phyloP scores from a whole-genome alignment of 2,329 filamentous ascomycete genomes.

The Cyphellophora attinorum region DNA sequence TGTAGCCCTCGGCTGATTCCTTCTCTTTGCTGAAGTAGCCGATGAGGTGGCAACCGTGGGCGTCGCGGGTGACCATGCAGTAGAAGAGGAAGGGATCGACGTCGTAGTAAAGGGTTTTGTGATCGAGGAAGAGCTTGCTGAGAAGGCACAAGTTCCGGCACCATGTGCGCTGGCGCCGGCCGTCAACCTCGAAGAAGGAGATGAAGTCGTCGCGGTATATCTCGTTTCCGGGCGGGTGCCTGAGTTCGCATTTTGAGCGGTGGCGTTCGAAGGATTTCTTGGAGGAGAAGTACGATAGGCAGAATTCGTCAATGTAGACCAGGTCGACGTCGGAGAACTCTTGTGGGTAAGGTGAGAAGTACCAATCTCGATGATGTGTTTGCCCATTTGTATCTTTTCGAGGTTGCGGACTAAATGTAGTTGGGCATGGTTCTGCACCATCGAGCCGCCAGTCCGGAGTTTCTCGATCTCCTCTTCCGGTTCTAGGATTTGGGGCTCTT shows the following conservation, averaged over 20 bases:
- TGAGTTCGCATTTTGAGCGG: conserved; percentile 76
- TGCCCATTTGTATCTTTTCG: conserved; percentile 86
- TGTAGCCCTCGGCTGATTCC: conserved; percentile 92
- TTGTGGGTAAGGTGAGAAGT: conserved; percentile 94
- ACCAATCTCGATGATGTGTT: conserved; percentile 90
- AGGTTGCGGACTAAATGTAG: conserved; percentile 94
- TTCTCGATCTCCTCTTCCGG: conserved; percentile 76
- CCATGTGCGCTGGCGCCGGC: conserved; percentile 94
- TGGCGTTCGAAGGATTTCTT: conserved; percentile 75
- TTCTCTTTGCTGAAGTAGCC: conserved; percentile 99
- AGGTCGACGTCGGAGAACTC: conserved; percentile 79
- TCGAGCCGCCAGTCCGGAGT: conserved; percentile 83
- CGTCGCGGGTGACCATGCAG: conserved; percentile 88
- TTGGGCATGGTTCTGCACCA: conserved; percentile 98
- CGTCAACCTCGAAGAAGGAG: conserved; percentile 96
- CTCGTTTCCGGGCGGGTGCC: conserved; percentile 93
- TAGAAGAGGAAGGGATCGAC: conserved; percentile 83
- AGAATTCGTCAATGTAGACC: conserved; percentile 97
- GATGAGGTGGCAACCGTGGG: conserved; percentile 90
- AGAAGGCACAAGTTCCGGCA: conserved; percentile 95
- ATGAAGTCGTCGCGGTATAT: conserved; percentile 88
- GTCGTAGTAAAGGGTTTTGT: conserved; percentile 85
- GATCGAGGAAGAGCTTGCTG: conserved; percentile 94
- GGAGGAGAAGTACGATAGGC: conserved; percentile 80
- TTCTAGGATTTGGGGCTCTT: conserved; percentile 15